Conservation (phyloP, 768 basidiomycete genomes). For the Trametopsis cervina region DNA sequence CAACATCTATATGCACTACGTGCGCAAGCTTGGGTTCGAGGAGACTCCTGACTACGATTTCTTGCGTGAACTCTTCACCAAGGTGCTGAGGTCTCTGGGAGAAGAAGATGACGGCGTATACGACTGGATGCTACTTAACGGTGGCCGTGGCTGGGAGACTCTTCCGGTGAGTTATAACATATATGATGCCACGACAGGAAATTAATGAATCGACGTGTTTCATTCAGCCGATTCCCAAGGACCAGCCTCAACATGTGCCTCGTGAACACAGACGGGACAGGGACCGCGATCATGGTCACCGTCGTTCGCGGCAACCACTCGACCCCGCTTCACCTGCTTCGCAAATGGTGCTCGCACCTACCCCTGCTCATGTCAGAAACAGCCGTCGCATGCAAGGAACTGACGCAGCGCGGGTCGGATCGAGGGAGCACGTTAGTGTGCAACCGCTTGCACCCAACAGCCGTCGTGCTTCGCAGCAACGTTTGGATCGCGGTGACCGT, state of each 20-base stretch:
- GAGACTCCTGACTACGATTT: slow-evolving; percentile 98
- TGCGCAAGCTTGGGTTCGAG: slow-evolving; percentile 96
- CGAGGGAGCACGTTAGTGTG: slow-evolving; percentile 43
- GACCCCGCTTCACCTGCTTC: slow-evolving; percentile 45
- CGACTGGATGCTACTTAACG: slow-evolving; percentile 95
- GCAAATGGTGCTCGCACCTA: slow-evolving; percentile 58
- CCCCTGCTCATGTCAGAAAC: slow-evolving; percentile 59
- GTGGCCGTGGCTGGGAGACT: slow-evolving; percentile 95
- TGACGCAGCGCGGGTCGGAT: slow-evolving; percentile 43
- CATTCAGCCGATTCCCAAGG: neutral
- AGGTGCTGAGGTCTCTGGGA: slow-evolving; percentile 80
- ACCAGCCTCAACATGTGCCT: slow-evolving; percentile 27
- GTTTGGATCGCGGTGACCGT: slow-evolving; percentile 22
- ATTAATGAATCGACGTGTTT: neutral
- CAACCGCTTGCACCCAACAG: slow-evolving; percentile 63
- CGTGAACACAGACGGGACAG: slow-evolving; percentile 49
- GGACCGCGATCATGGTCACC: slow-evolving; percentile 35
- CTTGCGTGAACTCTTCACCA: slow-evolving; percentile 87
- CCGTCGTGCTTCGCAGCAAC: slow-evolving; percentile 63
- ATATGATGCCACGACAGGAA: neutral
- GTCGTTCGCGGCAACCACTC: slow-evolving; percentile 46
- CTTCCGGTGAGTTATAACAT: slow-evolving; percentile 51
- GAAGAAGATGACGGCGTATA: slow-evolving; percentile 90
- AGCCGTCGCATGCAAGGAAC: slow-evolving; percentile 43
- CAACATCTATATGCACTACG: slow-evolving; percentile 98